A percentile compares a stretch with the other conserved stretches of the same genome.
phyloP scores from a whole-genome alignment of 495 filamentous ascomycete genomes.

The Penicillium paradoxum region DNA sequence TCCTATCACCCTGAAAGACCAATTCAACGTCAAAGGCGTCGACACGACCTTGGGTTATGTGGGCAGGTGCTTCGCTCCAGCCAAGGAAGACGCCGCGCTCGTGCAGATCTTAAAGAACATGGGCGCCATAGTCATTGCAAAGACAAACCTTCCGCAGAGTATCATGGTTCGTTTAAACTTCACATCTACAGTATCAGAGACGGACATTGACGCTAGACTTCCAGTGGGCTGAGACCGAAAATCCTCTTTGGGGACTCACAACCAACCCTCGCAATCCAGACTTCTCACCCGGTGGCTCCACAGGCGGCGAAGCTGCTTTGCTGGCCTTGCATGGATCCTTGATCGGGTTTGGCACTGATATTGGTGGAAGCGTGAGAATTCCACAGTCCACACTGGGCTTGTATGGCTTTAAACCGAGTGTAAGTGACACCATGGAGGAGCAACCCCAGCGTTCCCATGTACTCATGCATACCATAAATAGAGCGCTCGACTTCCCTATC shows the following conservation, averaged over 20 bases:
- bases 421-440: conserved; percentile 21
- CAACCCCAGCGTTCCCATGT: background rate
- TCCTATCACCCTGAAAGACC: conserved; percentile 61
- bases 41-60: conserved; percentile 58
- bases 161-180: conserved; percentile 37
- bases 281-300: conserved; percentile 53
- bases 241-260: conserved; percentile 52
- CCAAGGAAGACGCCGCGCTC: conserved; percentile 44
- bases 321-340: conserved; percentile 56
- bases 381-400: conserved; percentile 50
- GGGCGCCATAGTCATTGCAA: conserved; percentile 54
- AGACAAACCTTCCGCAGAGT: conserved; percentile 56
- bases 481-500: conserved; percentile 44
- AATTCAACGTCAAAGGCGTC: conserved; percentile 58
- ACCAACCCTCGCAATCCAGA: conserved; percentile 44
- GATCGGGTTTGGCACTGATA: conserved; percentile 61
- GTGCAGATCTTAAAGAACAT: conserved; percentile 42
- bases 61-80: conserved; percentile 46
- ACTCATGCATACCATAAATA: conserved; percentile 4
- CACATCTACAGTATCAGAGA: background rate
- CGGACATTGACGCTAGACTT: background rate
- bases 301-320: conserved; percentile 60
- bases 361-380: conserved; percentile 57
- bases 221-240: conserved; percentile 49
- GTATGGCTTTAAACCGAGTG: conserved; percentile 54